Evolutionary conservation across 768 basidiomycete genomes (phyloP).

Genomic region (Trametopsis cervina): DNA sequence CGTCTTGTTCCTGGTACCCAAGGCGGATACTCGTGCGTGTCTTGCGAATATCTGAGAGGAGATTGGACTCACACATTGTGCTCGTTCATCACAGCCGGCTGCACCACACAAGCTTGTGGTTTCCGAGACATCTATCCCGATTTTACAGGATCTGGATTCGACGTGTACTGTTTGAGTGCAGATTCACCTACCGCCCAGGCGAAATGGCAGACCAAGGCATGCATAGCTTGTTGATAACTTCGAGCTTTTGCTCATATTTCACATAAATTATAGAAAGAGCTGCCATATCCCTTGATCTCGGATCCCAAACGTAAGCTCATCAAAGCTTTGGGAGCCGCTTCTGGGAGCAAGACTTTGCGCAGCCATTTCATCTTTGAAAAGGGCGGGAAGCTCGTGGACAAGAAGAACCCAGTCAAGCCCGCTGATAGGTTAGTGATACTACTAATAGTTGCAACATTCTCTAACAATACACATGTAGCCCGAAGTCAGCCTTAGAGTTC

Average conservation of each 20-base stretch:
- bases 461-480: constrained; percentile 33
- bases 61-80: too few relatives aligned
- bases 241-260: neutral
- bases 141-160: constrained; percentile 59
- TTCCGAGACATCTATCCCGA: constrained; percentile 81
- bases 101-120: constrained; percentile 89
- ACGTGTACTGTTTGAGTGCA: constrained; percentile 79
- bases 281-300: constrained; percentile 82
- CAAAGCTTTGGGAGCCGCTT: constrained; percentile 72
- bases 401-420: constrained; percentile 81
- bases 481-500: constrained; percentile 59
- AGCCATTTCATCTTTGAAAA: constrained; percentile 93
- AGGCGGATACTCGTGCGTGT: constrained; percentile 72
- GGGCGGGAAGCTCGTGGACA: constrained; percentile 84
- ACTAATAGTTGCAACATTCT: neutral
- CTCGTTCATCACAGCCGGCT: too few relatives aligned
- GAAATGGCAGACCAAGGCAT: constrained; percentile 84
- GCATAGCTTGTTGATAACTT: constrained; percentile 14
- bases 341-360: constrained; percentile 78
- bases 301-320: constrained; percentile 83
- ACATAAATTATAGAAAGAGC: constrained; percentile 52
- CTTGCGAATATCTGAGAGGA: constrained; percentile 4
- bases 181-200: constrained; percentile 68
- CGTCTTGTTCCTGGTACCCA: constrained; percentile 78
- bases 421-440: constrained; percentile 58